Evolutionary conservation across 805 yeast species (phyloP), one percentile per base, ranked within the genome.

Genomic region (Candida verbasci): DNA sequence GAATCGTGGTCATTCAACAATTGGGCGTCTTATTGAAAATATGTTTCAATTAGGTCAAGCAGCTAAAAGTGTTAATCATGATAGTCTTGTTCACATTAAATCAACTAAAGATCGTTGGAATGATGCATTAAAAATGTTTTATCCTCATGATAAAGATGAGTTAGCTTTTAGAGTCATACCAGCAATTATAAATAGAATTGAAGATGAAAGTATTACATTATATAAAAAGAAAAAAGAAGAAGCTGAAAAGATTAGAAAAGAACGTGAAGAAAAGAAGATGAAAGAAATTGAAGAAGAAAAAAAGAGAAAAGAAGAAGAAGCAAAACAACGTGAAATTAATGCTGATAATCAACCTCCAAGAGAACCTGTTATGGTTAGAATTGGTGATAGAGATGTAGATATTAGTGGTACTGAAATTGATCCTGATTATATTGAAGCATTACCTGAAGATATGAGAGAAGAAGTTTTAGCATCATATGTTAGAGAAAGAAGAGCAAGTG

Each of bases 401-500:
- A 84, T 89, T 24, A 75, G 89, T 27, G 95, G 93, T 0, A 80
- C 95, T 3, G 96, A 86, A 37, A 86, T 89, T 40, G 97, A 89
- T 59, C 95, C 95, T 0, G 91, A 85, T 46, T 89, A 87, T 54
- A 67, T 89, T 42, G 83, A 82, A 48, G 96, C 96, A 0, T 68
- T 89, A 24, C 97, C 97, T 0, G 95, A 86, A 29, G 93, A 86
- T 36, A 84, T 89, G 85, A 68, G 96, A 34, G 95, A 87, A 44
- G 96, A 89, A 51, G 97, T 88, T 0, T 80, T 86, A 52, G 77
- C 89, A 0, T 91, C 87, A 44, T 95, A 88, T 50, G 65, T 87
- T 6, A 65, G 88, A 28, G 93, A 86, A 46, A 67, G 89, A 40
- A 68, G 93, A 41, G 82, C 70, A 68, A 29, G 76, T 66, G 62